Conservation (phyloP, 345 rosid genomes). For the Mercurialis annua region DNA sequence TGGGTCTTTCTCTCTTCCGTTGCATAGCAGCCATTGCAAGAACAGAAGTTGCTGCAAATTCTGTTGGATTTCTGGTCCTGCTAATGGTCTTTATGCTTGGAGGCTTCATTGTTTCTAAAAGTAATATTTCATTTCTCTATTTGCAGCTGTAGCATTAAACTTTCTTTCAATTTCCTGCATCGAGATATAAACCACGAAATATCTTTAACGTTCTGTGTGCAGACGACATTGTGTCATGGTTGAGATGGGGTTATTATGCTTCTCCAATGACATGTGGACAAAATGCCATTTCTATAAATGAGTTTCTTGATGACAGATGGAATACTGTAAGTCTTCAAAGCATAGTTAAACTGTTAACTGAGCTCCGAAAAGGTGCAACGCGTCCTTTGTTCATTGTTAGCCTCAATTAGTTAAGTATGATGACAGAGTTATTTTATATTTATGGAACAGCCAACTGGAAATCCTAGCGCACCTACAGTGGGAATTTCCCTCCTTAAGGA, state of each 20-base stretch:
- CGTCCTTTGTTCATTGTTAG: too few relatives aligned
- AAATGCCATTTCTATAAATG: slow-evolving; percentile 22
- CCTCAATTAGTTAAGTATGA: not conserved
- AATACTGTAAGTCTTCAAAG: slow-evolving; percentile 9
- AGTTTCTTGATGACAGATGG: slow-evolving; percentile 27
- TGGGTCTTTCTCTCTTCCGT: slow-evolving; percentile 18
- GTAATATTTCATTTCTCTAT: slow-evolving; percentile 1
- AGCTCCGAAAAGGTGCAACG: too few relatives aligned
- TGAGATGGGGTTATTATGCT: slow-evolving; percentile 25
- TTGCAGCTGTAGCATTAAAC: not conserved
- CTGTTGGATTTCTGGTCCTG: slow-evolving; percentile 13
- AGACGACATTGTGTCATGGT: slow-evolving; percentile 22
- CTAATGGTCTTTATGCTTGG: slow-evolving; percentile 15
- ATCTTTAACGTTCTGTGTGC: not conserved
- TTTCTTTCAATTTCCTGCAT: not conserved
- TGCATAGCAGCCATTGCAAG: slow-evolving; percentile 20
- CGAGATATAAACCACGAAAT: not conserved
- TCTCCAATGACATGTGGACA: slow-evolving; percentile 26
- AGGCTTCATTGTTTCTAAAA: slow-evolving; percentile 22
- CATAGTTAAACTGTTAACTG: not conserved
- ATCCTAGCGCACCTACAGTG: slow-evolving; percentile 10
- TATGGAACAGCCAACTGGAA: slow-evolving; percentile 17
- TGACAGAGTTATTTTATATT: not conserved
- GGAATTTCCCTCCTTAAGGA: slow-evolving; percentile 17
- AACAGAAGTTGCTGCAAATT: slow-evolving; percentile 16